phyloP scores from a whole-genome alignment of 768 basidiomycete species.

The Naganishia vaughanmartiniae region DNA sequence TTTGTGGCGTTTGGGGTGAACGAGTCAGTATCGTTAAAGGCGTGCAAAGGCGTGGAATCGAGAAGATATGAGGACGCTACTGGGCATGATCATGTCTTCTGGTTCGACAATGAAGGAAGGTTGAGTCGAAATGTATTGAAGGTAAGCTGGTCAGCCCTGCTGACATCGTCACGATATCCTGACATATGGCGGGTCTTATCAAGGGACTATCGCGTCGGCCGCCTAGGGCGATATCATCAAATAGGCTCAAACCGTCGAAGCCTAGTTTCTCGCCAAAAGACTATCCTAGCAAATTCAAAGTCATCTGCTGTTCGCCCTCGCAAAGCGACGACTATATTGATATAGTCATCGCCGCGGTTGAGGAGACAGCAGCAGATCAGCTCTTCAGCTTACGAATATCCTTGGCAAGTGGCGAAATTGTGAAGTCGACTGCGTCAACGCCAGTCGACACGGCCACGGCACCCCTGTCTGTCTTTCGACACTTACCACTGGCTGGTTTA shows the following conservation, averaged over 20 bases:
- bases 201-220: slow-evolving; percentile 14
- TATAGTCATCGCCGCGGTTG: not conserved
- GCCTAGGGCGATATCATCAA: slow-evolving; percentile 7
- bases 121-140: slow-evolving; percentile 1
- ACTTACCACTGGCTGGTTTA: slow-evolving; percentile 1
- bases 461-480: not conserved
- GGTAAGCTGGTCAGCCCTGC: not conserved
- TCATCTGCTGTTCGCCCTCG: not conserved
- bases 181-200: not conserved
- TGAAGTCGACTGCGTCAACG: not conserved
- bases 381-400: not conserved
- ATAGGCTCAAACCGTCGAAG: not conserved
- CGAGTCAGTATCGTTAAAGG: not conserved
- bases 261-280: too few species aligned
- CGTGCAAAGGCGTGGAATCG: not conserved
- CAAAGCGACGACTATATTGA: not conserved
- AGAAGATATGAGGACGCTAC: slow-evolving; percentile 10
- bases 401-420: not conserved
- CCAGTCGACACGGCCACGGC: not conserved
- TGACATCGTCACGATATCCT: not conserved
- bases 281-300: not conserved
- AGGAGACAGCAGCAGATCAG: not conserved
- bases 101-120: slow-evolving; percentile 6
- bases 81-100: slow-evolving; percentile 21
- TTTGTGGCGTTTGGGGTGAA: slow-evolving; percentile 20